These are phyloP conservation scores for Clathrospora elynae DNA, from an alignment of 2,329 filamentous ascomycete genomes.

Conservation along the genomic window DNA sequence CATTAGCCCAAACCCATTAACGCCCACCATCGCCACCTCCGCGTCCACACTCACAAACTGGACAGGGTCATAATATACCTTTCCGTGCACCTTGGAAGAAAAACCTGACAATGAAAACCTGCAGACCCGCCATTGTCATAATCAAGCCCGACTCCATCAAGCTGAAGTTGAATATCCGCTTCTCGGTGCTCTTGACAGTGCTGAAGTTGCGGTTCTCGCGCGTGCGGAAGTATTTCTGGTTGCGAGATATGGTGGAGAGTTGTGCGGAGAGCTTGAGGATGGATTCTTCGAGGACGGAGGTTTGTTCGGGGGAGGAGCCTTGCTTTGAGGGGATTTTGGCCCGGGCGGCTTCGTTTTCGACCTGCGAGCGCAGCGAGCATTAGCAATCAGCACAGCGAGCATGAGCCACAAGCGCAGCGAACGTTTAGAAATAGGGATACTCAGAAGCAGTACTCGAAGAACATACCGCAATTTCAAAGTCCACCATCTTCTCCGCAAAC, in stretches of 20 bases:
- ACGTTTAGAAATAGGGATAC: no score
- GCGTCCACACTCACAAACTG: no score
- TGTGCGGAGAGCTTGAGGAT: slow-evolving; percentile 94
- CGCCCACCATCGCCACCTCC: slow-evolving; percentile 4
- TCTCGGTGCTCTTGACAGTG: slow-evolving; percentile 94
- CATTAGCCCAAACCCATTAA: slow-evolving; percentile 20
- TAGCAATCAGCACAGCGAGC: background rate
- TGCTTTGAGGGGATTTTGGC: slow-evolving; percentile 84
- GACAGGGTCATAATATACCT: slow-evolving; percentile 50
- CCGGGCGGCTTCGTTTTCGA: slow-evolving; percentile 85
- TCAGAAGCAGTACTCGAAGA: no score
- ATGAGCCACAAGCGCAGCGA: background rate
- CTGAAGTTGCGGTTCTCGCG: slow-evolving; percentile 99
- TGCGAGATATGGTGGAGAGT: slow-evolving; percentile 90
- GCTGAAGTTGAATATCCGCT: slow-evolving; percentile 95
- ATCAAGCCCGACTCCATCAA: slow-evolving; percentile 91
- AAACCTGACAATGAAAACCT: slow-evolving; percentile 97
- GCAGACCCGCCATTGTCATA: slow-evolving; percentile 90
- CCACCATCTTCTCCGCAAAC: slow-evolving; percentile 95
- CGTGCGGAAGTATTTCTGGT: slow-evolving; percentile 99
- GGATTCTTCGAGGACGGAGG: slow-evolving; percentile 85
- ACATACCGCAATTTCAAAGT: slow-evolving; percentile 92
- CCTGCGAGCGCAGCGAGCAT: slow-evolving; percentile 55
- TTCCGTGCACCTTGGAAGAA: slow-evolving; percentile 92
- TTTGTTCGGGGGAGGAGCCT: slow-evolving; percentile 87